A percentile compares a stretch with the other conserved stretches of the same genome.
phyloP scores from a whole-genome alignment of 176 grass and related monocot species.

The Eragrostis curvula region DNA sequence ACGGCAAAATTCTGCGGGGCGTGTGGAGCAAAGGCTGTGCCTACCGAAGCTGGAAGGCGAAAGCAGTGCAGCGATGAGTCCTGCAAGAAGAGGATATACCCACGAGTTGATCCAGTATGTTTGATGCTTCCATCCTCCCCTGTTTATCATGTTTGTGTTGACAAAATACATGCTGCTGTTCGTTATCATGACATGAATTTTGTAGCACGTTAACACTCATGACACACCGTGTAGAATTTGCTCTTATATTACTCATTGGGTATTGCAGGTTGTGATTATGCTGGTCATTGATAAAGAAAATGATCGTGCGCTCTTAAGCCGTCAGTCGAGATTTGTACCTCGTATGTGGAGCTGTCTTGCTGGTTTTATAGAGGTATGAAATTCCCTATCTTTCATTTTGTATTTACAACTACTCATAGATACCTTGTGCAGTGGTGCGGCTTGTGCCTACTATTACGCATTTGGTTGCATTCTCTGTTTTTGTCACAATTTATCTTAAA shows the following conservation, averaged over 20 bases:
- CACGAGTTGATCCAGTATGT: constrained; percentile 83
- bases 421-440: not conserved
- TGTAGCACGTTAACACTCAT: not conserved
- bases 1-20: constrained; percentile 79
- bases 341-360: constrained; percentile 99
- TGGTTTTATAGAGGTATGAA: constrained; percentile 87
- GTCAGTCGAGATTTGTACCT: constrained; percentile 80
- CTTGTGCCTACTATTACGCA: not conserved
- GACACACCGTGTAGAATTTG: not conserved
- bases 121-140: not conserved
- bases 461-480: not conserved
- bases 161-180: not conserved
- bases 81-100: constrained; percentile 93
- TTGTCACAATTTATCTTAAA: constrained; percentile 11
- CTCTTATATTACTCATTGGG: not conserved
- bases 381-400: not conserved
- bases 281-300: constrained; percentile 91
- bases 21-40: constrained; percentile 72
- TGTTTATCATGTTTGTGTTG: not conserved
- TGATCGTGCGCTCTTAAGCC: constrained; percentile 78
- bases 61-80: constrained; percentile 81
- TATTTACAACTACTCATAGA: not conserved
- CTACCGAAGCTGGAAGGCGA: constrained; percentile 76
- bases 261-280: constrained; percentile 93
- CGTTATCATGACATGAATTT: not conserved